Percentiles rank a stretch among this genome's conserved stretches.
These are phyloP conservation scores for Debaryomyces prosopidis DNA, from an alignment of 805 yeast genomes.

Conservation along the genomic window DNA sequence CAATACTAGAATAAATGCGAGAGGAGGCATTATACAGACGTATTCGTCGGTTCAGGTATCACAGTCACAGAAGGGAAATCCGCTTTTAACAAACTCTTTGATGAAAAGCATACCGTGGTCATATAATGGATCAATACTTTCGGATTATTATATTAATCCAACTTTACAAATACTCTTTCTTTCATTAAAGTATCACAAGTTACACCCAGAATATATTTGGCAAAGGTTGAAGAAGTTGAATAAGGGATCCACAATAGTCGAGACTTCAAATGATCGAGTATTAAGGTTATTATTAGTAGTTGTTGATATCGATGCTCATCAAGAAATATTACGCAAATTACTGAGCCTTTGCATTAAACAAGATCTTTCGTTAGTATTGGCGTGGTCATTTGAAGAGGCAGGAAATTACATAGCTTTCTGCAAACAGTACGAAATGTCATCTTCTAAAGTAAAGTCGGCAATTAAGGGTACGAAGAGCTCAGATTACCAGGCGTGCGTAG, in stretches of 20 bases:
- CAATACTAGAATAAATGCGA: neutral
- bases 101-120: slow-evolving; percentile 56
- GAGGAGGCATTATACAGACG: neutral
- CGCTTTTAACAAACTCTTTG: slow-evolving; percentile 50
- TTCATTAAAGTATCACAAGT: slow-evolving; percentile 69
- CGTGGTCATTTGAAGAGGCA: slow-evolving; percentile 54
- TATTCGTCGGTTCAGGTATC: slow-evolving; percentile 37
- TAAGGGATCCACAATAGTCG: slow-evolving; percentile 27
- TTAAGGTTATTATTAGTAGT: slow-evolving; percentile 59
- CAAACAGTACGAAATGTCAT: slow-evolving; percentile 38
- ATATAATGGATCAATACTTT: slow-evolving; percentile 51
- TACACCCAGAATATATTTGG: slow-evolving; percentile 73
- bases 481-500: slow-evolving; percentile 46
- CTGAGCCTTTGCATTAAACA: slow-evolving; percentile 51
- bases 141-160: slow-evolving; percentile 64
- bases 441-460: slow-evolving; percentile 21
- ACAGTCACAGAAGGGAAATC: slow-evolving; percentile 72
- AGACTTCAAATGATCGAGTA: slow-evolving; percentile 38
- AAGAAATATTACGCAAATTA: slow-evolving; percentile 47
- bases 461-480: slow-evolving; percentile 46
- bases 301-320: slow-evolving; percentile 63
- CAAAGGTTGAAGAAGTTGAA: slow-evolving; percentile 49
- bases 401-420: slow-evolving; percentile 42
- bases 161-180: slow-evolving; percentile 59
- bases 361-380: slow-evolving; percentile 48